These are phyloP conservation scores for Acacia crassicarpa DNA, from an alignment of 306 rosid species.

Conservation along the genomic window DNA sequence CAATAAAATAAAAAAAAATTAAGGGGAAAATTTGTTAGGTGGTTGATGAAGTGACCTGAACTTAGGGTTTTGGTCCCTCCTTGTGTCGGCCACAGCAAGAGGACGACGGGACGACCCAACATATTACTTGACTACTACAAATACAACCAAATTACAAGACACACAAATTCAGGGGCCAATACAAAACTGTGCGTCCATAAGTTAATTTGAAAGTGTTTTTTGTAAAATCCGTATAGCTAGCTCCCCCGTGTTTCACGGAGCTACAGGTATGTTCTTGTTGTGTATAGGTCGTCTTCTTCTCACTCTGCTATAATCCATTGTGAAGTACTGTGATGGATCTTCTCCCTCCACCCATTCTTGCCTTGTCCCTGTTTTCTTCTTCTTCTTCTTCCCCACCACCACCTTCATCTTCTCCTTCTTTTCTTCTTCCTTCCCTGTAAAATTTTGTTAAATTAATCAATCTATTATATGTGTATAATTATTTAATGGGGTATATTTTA, in stretches of 20 bases:
- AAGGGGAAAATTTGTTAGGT: conserved; percentile 16
- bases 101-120: conserved; percentile 12
- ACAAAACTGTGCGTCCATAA: conserved; percentile 28
- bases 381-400: conserved; percentile 42
- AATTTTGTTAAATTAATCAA: background rate
- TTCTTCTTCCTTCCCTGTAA: conserved; percentile 32
- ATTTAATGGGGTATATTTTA: background rate
- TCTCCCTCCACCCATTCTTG: conserved; percentile 48
- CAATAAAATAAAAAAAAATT: background rate
- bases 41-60: conserved; percentile 7
- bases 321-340: conserved; percentile 49
- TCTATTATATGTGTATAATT: background rate
- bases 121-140: conserved; percentile 22
- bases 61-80: conserved; percentile 38
- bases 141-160: conserved; percentile 36
- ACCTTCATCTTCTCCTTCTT: conserved; percentile 28
- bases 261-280: conserved; percentile 58
- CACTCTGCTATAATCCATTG: conserved; percentile 64
- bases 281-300: conserved; percentile 73
- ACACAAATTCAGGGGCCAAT: conserved; percentile 12
- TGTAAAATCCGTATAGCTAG: background rate
- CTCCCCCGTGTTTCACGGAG: conserved; percentile 55
- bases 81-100: conserved; percentile 41
- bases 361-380: conserved; percentile 32
- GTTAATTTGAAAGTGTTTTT: background rate